Evolutionary conservation across 140 eudicot genomes (phyloP).

Genomic region (Cichorium intybus): DNA sequence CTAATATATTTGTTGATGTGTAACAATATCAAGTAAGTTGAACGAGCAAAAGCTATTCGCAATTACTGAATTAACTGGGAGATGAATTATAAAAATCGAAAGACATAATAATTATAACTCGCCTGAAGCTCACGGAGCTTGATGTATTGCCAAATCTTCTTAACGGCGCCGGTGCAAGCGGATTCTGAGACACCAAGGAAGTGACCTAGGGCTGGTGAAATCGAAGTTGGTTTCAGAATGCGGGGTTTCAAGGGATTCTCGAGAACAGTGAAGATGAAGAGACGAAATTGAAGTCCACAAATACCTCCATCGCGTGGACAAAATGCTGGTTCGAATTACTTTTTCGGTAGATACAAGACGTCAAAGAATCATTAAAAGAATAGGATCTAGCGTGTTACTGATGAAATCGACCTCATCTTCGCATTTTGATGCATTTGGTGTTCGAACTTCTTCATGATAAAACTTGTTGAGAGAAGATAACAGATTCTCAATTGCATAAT

Average conservation of each 20-base stretch:
- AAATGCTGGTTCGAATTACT: no score
- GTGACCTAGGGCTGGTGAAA: slow-evolving; percentile 39
- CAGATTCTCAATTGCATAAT: no score
- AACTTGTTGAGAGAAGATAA: no score
- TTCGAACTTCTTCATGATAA: no score
- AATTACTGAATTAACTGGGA: neutral
- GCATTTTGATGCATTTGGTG: no score
- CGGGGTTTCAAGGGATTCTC: slow-evolving; percentile 7
- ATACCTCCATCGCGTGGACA: no score
- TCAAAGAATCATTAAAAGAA: no score
- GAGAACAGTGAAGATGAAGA: no score
- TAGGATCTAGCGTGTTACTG: no score
- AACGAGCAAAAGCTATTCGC: neutral
- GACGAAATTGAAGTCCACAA: no score
- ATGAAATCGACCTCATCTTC: no score
- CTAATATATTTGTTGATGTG: neutral
- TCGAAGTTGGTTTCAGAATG: slow-evolving; percentile 28
- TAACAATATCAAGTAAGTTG: neutral
- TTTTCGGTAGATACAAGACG: no score
- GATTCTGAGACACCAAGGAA: slow-evolving; percentile 45
- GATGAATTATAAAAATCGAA: neutral
- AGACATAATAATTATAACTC: neutral
- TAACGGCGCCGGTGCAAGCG: slow-evolving; percentile 46
- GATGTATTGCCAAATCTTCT: slow-evolving; percentile 58
- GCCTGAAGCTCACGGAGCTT: slow-evolving; percentile 58